phyloP scores from a whole-genome alignment of 2,329 filamentous ascomycete species.

The Thelonectria blattea region DNA sequence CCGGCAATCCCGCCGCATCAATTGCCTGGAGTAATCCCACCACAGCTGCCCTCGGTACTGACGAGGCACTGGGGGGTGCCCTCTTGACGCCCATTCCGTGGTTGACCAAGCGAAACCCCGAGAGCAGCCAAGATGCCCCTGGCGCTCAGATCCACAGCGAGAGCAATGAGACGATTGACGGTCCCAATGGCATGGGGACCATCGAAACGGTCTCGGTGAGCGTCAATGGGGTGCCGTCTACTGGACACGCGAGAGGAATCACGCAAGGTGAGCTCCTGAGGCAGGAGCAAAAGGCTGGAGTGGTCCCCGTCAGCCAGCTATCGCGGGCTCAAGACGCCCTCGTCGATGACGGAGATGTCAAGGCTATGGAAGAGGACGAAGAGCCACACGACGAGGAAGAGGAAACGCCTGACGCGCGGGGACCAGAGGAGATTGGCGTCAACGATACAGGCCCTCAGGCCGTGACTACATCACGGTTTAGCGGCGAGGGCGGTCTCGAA shows the following conservation, averaged over 20 bases:
- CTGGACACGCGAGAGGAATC: conserved; percentile 60
- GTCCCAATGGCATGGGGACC: conserved; percentile 77
- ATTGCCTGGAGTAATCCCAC: conserved; percentile 57
- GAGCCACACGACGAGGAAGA: conserved; percentile 54
- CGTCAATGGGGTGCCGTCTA: conserved; percentile 70
- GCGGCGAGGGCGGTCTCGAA: conserved; percentile 50
- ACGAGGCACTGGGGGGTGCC: conserved; percentile 89
- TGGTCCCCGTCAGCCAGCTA: conserved; percentile 72
- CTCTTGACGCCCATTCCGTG: conserved; percentile 94
- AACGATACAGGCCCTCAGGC: conserved; percentile 83
- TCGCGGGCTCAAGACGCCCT: conserved; percentile 48
- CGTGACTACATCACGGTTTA: conserved; percentile 46
- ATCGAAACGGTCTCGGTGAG: conserved; percentile 83
- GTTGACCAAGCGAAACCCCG: conserved; percentile 59
- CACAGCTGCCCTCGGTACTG: conserved; percentile 69
- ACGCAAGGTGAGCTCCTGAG: conserved; percentile 85
- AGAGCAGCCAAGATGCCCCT: conserved; percentile 38
- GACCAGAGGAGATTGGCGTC: conserved; percentile 83
- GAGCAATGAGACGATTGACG: conserved; percentile 80
- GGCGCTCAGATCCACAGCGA: conserved; percentile 66
- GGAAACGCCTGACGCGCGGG: conserved; percentile 78
- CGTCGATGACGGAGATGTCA: conserved; percentile 37
- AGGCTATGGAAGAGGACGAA: conserved; percentile 40
- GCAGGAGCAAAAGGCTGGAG: conserved; percentile 84
- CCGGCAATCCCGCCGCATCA: conserved; percentile 43